phyloP scores from a whole-genome alignment of 768 basidiomycete genomes.

The Panaeolus papilionaceus region DNA sequence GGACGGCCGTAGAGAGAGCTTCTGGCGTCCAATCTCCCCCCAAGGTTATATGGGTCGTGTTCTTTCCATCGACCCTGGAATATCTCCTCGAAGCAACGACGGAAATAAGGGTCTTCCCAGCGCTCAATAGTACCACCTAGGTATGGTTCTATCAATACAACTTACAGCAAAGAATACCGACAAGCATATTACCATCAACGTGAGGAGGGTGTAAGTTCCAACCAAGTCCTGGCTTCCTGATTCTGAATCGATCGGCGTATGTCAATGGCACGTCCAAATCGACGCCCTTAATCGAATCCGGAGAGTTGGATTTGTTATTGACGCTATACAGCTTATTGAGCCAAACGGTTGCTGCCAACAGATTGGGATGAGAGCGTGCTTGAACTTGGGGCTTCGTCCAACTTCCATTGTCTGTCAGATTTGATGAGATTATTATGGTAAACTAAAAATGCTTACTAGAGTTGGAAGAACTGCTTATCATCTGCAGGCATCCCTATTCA shows the following conservation, averaged over 20 bases:
- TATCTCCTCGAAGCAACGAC: slow-evolving; percentile 66
- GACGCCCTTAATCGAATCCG: slow-evolving; percentile 47
- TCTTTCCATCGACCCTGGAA: slow-evolving; percentile 64
- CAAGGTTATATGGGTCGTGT: slow-evolving; percentile 73
- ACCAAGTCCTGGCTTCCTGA: slow-evolving; percentile 65
- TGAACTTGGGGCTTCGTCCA: slow-evolving; percentile 63
- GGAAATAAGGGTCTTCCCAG: slow-evolving; percentile 68
- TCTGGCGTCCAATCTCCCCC: slow-evolving; percentile 62
- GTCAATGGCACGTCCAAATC: slow-evolving; percentile 66
- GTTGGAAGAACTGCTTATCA: slow-evolving; percentile 77
- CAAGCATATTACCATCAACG: slow-evolving; percentile 42
- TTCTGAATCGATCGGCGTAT: slow-evolving; percentile 79
- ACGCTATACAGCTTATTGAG: slow-evolving; percentile 69
- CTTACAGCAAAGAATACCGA: neutral
- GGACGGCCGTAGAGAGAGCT: slow-evolving; percentile 68
- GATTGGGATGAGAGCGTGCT: slow-evolving; percentile 71
- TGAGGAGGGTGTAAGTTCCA: slow-evolving; percentile 58
- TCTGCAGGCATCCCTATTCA: slow-evolving; percentile 53
- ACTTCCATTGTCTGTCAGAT: slow-evolving; percentile 26
- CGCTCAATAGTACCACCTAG: slow-evolving; percentile 78
- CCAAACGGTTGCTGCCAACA: slow-evolving; percentile 62
- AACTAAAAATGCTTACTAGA: slow-evolving; percentile 56
- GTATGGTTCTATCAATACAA: slow-evolving; percentile 20
- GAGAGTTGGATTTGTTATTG: slow-evolving; percentile 33
- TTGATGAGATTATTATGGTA: neutral